Percentiles rank a stretch among this genome's conserved stretches.
Conservation (phyloP, 2,329 filamentous ascomycete species). For the Lasiodiplodia sp. region DNA sequence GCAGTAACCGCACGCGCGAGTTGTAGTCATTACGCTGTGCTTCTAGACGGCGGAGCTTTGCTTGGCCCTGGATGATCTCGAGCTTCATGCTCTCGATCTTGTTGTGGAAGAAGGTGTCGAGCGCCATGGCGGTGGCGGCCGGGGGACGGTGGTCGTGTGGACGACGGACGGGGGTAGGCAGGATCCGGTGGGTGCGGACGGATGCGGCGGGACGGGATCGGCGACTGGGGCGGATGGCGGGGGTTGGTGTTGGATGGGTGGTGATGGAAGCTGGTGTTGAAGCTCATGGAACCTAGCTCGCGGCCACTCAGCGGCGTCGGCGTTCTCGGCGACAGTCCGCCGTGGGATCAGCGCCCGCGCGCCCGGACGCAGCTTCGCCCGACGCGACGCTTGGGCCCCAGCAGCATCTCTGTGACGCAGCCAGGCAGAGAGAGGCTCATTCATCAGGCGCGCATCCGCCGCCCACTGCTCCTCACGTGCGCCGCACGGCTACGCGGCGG, state of each 20-base stretch:
- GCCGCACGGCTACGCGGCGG: constrained; percentile 5
- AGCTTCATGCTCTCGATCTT: constrained; percentile 99
- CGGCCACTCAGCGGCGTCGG: constrained; percentile 29
- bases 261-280: constrained; percentile 26
- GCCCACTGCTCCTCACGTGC: constrained; percentile 19
- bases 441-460: constrained; percentile 11
- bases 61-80: constrained; percentile 98
- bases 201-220: neutral
- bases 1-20: constrained; percentile 89
- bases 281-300: constrained; percentile 27
- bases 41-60: constrained; percentile 90
- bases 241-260: constrained; percentile 4
- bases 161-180: neutral
- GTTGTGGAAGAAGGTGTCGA: constrained; percentile 99
- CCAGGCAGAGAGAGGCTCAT: neutral
- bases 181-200: neutral
- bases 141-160: constrained; percentile 10
- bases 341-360: constrained; percentile 8
- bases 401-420: constrained; percentile 15
- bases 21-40: constrained; percentile 99
- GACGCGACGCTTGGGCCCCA: neutral
- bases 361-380: neutral
- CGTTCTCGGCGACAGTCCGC: constrained; percentile 21
- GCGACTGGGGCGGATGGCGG: neutral
- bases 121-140: constrained; percentile 77